phyloP scores from a whole-genome alignment of 2,329 filamentous ascomycete genomes.

The Aspergillus neotritici region DNA sequence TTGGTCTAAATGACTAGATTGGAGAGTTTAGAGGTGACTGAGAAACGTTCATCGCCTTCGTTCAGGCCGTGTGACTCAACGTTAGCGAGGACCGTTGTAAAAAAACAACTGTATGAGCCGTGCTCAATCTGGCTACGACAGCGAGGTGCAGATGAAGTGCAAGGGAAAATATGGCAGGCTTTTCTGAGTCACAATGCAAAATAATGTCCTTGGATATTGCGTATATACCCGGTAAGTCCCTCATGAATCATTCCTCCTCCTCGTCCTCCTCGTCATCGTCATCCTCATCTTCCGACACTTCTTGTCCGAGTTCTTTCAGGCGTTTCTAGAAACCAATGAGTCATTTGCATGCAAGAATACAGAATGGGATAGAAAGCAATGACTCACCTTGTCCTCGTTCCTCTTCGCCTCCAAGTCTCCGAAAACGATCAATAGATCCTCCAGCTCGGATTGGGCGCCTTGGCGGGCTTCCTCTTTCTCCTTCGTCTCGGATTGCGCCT shows the following conservation, averaged over 20 bases:
- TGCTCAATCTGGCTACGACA: no score
- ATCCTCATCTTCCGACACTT: conserved; percentile 71
- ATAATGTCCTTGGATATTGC: no score
- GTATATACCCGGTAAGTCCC: no score
- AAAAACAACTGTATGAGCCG: no score
- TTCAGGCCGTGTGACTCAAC: no score
- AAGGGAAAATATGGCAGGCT: not conserved
- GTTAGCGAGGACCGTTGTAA: no score
- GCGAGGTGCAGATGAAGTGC: not conserved
- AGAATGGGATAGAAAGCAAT: not conserved
- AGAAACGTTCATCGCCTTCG: not conserved
- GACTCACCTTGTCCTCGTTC: conserved; percentile 64
- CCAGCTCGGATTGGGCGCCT: conserved; percentile 64
- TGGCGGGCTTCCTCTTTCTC: conserved; percentile 59
- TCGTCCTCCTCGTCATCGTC: conserved; percentile 56
- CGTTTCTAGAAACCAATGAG: conserved; percentile 41
- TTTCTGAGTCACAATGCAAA: conserved; percentile 1
- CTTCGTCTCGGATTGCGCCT: conserved; percentile 27
- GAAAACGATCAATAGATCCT: conserved; percentile 76
- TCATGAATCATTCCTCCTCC: conserved; percentile 45
- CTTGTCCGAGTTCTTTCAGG: conserved; percentile 61
- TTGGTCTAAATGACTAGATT: not conserved
- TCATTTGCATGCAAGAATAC: not conserved
- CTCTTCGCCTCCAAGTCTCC: conserved; percentile 74
- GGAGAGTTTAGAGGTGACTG: not conserved